phyloP scores from a whole-genome alignment of 2,329 filamentous ascomycete species.

The Aspergillus tanneri region DNA sequence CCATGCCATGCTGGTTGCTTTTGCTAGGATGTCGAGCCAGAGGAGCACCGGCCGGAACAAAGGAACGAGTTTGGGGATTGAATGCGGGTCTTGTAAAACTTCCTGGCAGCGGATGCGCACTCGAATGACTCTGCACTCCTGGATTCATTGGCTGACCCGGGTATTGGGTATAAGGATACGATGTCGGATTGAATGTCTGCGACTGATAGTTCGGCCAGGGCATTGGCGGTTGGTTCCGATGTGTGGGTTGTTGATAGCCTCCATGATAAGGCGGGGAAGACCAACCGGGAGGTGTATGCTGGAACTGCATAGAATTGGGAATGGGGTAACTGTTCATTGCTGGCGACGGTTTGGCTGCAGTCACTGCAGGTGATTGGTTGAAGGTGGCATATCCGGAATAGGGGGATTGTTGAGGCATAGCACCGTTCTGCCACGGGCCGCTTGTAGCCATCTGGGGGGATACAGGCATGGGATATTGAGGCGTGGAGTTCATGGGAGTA shows the following conservation, averaged over 20 bases:
- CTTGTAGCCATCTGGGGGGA: constrained; percentile 36
- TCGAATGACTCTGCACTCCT: constrained; percentile 69
- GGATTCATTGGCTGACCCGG: constrained; percentile 58
- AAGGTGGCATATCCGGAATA: constrained; percentile 41
- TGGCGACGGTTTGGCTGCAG: constrained; percentile 39
- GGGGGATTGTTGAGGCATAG: constrained; percentile 36
- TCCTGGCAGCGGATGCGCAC: constrained; percentile 78
- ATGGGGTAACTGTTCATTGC: constrained; percentile 39
- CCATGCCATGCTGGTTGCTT: constrained; percentile 28
- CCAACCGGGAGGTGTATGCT: constrained; percentile 34
- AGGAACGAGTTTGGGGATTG: constrained; percentile 91
- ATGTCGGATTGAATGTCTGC: constrained; percentile 43
- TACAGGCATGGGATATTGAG: constrained; percentile 38
- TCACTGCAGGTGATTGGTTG: constrained; percentile 39
- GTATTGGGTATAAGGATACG: constrained; percentile 78
- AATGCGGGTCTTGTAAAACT: constrained; percentile 83
- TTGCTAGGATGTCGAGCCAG: constrained; percentile 35
- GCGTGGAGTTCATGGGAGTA: constrained; percentile 31
- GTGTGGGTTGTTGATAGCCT: constrained; percentile 34
- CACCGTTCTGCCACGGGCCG: constrained; percentile 37
- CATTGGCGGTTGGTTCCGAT: constrained; percentile 41
- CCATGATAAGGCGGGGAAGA: constrained; percentile 33
- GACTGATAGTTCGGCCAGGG: constrained; percentile 41
- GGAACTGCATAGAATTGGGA: constrained; percentile 34
- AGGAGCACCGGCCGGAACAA: constrained; percentile 65